Evolutionary conservation across 2,329 filamentous ascomycete species (phyloP), one percentile per base, ranked within the genome.

Genomic region (Pezicula carpinea): DNA sequence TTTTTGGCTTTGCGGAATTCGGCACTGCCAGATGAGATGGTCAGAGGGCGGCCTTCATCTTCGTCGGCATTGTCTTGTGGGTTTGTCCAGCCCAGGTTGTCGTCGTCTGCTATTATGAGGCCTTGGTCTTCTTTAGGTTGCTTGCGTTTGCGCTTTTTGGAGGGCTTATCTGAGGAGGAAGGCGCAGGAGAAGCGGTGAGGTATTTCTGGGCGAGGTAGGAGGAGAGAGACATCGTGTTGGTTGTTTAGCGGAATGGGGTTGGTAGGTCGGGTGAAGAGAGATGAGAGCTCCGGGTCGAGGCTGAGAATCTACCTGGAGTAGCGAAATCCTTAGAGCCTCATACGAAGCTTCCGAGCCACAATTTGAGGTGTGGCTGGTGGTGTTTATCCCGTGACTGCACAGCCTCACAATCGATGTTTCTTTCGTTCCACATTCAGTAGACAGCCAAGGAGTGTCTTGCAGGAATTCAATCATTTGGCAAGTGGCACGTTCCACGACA

Each of bases 151-250:
- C 79, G 75, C 63, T 84, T 85, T 62, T 84, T 84, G 41, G 69
- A 59, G 15, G 55, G 59, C 15, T 77, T 74, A 53, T 79, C 80
- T 5, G 73, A 67, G 51, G 81, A 76, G 34, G 77, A 72, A 46
- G 76, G 71, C 19, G 64, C 59, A 8, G 63, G 66, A 55, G 85
- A 81, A 34, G 83, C 82, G 2, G 77, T 87, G 42, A 99, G 83
- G 66, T 99, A 99, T 66, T 90, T 93, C 53, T 89, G 85, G 32
- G 92, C 91, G 31, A 99, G 80, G 63, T 97, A 99, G 62, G 83
- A 82, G 49, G 89, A 84, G 55, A 96, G 77, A 7, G 71, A 75
- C 78, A 84, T 83, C 35, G 23, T 22, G 38, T 53, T 52, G 64
- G 4, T 14, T 46, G 29, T 43, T 39, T 42, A 39, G 8, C 22